Base-by-base conservation (phyloP, 2,329 filamentous ascomycete genomes). In the Colletotrichum eleusines region DNA sequence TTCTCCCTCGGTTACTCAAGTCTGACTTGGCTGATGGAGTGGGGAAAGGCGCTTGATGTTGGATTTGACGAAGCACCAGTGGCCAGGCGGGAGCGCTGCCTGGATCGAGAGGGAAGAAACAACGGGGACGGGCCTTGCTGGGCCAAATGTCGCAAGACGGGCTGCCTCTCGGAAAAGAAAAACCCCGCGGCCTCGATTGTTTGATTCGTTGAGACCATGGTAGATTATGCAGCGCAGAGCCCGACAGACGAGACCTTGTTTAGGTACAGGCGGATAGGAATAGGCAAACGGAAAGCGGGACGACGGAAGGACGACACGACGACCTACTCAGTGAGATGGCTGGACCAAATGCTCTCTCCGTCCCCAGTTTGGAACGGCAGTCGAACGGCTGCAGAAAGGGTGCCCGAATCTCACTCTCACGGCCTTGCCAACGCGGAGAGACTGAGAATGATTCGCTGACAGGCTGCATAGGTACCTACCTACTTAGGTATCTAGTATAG, bases 371-470 rank as follows among this genome's bases (percentile, higher is more conserved):
- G 55, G 33, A 35, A 44, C 44, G n/a, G n/a, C 58, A 50, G 57
- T 58, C 9, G 64, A 66, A 61, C 67, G 42, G 50, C 51, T 71
- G 64, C 58, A 71, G n/a, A 44, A 42, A 71, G 68, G 68, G 63
- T 67, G 63, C 62, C n/a, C 42, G 8, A n/a, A 26, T n/a, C 18
- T 18, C 18, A 9, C 33, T 33, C 50, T 31, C 50, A 28, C n/a
- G n/a, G n/a, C n/a, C n/a, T n/a, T n/a, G n/a, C n/a, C n/a, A n/a
- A n/a, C n/a, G n/a, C n/a, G n/a, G n/a, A 23, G 12, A 16, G 7
- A 11, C 26, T 38, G 46, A 23, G 8, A 23, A 7, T 31, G 59
- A 42, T 63, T 54, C 40, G 42, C 28, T 42, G n/a, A 35, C 23
- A 12, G n/a, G n/a, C n/a, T n/a, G n/a, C n/a, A n/a, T n/a, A n/a